Base-by-base conservation (phyloP, 768 basidiomycete species). In the Sarcomyxa edulis region DNA sequence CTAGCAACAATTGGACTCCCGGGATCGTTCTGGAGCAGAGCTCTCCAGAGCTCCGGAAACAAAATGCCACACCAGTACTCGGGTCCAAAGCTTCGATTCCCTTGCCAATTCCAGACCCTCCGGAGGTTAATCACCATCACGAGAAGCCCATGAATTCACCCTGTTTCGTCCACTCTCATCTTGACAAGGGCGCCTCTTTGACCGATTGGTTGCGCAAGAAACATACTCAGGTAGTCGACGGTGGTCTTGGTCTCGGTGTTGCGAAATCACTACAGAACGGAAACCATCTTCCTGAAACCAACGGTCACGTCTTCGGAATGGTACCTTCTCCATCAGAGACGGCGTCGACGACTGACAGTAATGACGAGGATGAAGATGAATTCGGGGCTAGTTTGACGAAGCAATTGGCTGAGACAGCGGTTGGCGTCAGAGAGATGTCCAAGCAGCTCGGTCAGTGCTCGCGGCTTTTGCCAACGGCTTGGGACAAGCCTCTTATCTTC, bases 351-450 rank as follows among this genome's bases (percentile, higher is more conserved):
- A 23, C 19, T 18, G 22, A 14, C 4, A 14, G 27, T 9, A 28
- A 55, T 44, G 61, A 68, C 48, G 74, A 72, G 32, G 81, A 79
- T 21, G 81, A 84, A 20, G 81, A 87, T 16, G 82, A 81, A 31
- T 79, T 77, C 45, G 76, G 74, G 1, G 74, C 76, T 29, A 94
- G 83, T 55, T 61, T 98, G 51, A 98, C 96, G 5, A 84, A 77
- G 55, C 90, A 93, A 49, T 72, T 99, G 10, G 96, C 95, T 6
- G 95, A 95, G 65, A 99, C 96, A 14, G 96, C 96, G 12, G 89
- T 92, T 9, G 87, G 92, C 26, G 96, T 99, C 8, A 76, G 96
- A 33, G 96, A 99, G 64, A 94, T 97, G 92, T 95, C 92, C 77
- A 95, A 95, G 61, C 90, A 95, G 59, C 81, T 99, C 12, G 96